These are phyloP conservation scores for Euphorbia peplus DNA, from an alignment of 345 rosid genomes.

Conservation along the genomic window DNA sequence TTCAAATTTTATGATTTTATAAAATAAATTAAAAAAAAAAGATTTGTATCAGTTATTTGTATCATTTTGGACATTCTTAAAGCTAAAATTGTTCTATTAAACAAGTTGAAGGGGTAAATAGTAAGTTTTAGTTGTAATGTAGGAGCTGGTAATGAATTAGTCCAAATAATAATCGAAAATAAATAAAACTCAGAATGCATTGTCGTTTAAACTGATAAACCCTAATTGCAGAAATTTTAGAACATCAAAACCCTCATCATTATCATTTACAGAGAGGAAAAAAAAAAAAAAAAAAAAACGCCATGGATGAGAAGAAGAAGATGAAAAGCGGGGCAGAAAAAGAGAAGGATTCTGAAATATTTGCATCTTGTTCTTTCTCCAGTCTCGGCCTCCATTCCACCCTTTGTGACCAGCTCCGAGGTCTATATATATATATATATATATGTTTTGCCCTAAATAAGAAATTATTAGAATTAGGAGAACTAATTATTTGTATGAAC, in stretches of 20 bases:
- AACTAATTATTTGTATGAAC: conserved; percentile 9
- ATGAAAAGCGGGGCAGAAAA: conserved; percentile 11
- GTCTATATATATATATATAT: conserved; percentile 25
- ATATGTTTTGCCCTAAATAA: background rate
- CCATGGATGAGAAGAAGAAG: conserved; percentile 1
- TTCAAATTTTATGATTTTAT: no score
- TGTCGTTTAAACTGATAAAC: background rate
- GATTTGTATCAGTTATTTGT: no score
- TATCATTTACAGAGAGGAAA: background rate
- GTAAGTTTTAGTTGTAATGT: no score
- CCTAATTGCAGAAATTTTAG: background rate
- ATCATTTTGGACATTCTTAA: no score
- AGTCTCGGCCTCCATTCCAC: conserved; percentile 61
- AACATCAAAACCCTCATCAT: conserved; percentile 4
- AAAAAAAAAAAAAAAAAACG: background rate
- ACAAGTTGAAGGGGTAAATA: no score
- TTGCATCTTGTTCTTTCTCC: conserved; percentile 68
- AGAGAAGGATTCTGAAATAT: conserved; percentile 29
- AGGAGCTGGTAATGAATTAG: no score
- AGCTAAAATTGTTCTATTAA: no score
- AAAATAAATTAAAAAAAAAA: no score
- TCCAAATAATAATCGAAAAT: no score
- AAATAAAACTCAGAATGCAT: background rate
- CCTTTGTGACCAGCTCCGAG: conserved; percentile 57
- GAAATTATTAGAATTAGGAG: background rate